Conservation (phyloP, 805 yeast genomes). For the Saccharomyces kudriavzevii region DNA sequence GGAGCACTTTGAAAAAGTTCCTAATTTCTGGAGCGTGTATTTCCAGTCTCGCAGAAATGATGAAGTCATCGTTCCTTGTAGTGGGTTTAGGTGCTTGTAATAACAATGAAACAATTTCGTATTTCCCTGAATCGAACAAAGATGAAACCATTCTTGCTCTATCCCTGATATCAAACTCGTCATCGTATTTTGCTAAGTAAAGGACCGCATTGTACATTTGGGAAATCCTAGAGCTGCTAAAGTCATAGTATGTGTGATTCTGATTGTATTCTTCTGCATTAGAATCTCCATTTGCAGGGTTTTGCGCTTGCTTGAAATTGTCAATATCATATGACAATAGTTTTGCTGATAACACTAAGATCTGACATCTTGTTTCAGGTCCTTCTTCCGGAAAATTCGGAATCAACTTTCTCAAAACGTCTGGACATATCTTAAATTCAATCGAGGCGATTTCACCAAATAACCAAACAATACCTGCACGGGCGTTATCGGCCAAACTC, state of each 20-base stretch:
- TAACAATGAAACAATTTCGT: constrained; percentile 58
- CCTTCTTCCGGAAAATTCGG: constrained; percentile 47
- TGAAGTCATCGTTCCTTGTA: constrained; percentile 30
- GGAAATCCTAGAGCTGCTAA: constrained; percentile 31
- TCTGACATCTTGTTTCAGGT: constrained; percentile 58
- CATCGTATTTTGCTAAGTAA: constrained; percentile 65
- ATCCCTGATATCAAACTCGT: constrained; percentile 71
- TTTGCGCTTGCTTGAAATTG: constrained; percentile 20
- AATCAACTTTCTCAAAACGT: constrained; percentile 55
- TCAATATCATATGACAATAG: constrained; percentile 50
- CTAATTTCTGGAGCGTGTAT: background rate
- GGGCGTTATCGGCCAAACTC: constrained; percentile 41
- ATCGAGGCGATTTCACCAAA: constrained; percentile 67
- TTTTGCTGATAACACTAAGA: constrained; percentile 67
- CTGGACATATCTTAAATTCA: constrained; percentile 56
- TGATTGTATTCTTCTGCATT: constrained; percentile 5
- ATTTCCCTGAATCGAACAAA: constrained; percentile 43
- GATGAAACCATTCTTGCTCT: constrained; percentile 68
- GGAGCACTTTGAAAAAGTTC: constrained; percentile 1
- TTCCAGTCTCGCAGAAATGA: background rate
- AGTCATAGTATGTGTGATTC: constrained; percentile 25
- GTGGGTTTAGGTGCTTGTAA: constrained; percentile 71
- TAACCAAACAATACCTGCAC: constrained; percentile 83
- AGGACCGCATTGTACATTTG: constrained; percentile 55
- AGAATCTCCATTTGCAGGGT: background rate